These are phyloP conservation scores for Lophiostoma macrostomum DNA, from an alignment of 495 filamentous ascomycete genomes.

Conservation along the genomic window DNA sequence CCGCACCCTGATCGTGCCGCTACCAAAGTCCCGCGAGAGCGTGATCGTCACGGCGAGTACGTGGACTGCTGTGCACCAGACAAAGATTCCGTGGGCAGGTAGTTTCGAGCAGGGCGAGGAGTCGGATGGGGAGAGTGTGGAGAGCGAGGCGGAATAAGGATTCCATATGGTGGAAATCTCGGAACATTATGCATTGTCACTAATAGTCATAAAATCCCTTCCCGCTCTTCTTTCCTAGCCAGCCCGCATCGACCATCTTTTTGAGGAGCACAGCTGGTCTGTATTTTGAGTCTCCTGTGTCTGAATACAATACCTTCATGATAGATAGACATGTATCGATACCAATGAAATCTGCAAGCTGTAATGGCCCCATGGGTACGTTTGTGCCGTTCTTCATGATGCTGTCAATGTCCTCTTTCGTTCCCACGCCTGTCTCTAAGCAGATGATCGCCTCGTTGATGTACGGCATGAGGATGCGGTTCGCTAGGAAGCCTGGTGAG, in stretches of 20 bases:
- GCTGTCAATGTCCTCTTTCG: conserved; percentile 83
- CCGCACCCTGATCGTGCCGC: too few relatives aligned
- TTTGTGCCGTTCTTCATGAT: conserved; percentile 99
- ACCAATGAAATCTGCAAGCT: conserved; percentile 95
- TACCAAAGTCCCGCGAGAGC: too few relatives aligned
- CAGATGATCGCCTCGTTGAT: conserved; percentile 99
- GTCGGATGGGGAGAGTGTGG: too few relatives aligned
- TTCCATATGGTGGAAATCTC: too few relatives aligned
- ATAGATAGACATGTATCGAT: conserved; percentile 95
- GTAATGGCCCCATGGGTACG: conserved; percentile 95
- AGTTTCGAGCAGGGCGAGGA: too few relatives aligned
- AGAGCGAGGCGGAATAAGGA: too few relatives aligned
- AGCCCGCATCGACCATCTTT: conserved; percentile 98
- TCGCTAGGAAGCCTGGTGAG: conserved; percentile 91
- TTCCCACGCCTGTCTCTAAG: conserved; percentile 87
- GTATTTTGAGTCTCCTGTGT: conserved; percentile 95
- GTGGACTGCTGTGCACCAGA: too few relatives aligned
- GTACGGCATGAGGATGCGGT: conserved; percentile 97
- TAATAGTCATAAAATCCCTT: conserved; percentile 93
- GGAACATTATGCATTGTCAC: too few relatives aligned
- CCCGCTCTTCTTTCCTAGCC: conserved; percentile 95
- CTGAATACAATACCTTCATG: conserved; percentile 90
- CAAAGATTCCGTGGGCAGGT: too few relatives aligned
- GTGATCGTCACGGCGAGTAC: too few relatives aligned
- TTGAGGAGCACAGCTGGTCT: conserved; percentile 76